These are phyloP conservation scores for Austropuccinia psidii DNA, from an alignment of 1,284 basidiomycete genomes.

Conservation along the genomic window DNA sequence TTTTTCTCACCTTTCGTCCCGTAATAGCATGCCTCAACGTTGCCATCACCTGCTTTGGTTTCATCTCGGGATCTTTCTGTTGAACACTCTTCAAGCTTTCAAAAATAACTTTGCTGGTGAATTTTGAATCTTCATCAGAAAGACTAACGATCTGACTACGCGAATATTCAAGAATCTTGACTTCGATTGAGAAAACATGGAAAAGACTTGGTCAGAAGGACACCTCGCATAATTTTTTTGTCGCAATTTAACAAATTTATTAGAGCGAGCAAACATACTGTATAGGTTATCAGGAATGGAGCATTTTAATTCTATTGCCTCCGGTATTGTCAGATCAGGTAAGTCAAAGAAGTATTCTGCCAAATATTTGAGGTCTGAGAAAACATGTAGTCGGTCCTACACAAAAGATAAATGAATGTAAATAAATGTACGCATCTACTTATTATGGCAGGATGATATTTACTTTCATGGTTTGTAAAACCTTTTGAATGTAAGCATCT, in stretches of 20 bases:
- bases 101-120: conserved; percentile 40
- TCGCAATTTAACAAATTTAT: not conserved
- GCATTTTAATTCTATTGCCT: conserved; percentile 57
- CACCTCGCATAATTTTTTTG: not conserved
- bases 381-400: conserved; percentile 62
- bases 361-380: conserved; percentile 60
- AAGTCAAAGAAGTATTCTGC: conserved; percentile 68
- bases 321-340: conserved; percentile 56
- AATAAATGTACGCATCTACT: not conserved
- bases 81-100: conserved; percentile 44
- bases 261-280: conserved; percentile 48
- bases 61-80: conserved; percentile 52
- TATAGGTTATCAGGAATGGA: conserved; percentile 51
- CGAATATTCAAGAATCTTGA: not conserved
- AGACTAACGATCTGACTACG: conserved; percentile 27
- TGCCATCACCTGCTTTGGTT: conserved; percentile 60
- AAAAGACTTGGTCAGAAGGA: not conserved
- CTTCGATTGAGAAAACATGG: not conserved
- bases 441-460: conserved; percentile 24
- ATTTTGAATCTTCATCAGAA: conserved; percentile 41
- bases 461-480: conserved; percentile 38
- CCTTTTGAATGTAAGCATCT: not conserved
- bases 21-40: conserved; percentile 67
- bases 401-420: not conserved
- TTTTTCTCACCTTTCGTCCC: conserved; percentile 60